Conservation (phyloP, 1,284 basidiomycete genomes). For the Ceratobasidium sp. region DNA sequence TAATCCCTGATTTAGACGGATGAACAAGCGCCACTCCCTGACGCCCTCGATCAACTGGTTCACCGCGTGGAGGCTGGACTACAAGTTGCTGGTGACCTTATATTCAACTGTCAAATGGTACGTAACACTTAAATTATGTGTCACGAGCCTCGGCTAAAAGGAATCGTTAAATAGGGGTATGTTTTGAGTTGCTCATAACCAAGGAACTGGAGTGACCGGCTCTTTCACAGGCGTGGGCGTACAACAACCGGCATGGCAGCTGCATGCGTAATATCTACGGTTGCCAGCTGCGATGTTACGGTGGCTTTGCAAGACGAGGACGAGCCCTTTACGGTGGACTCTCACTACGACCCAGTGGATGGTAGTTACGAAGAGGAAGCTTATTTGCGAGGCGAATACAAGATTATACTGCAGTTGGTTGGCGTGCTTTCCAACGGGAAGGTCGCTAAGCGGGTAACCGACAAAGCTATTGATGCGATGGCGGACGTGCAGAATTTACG, state of each 20-base stretch:
- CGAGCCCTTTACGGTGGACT: conserved; percentile 51
- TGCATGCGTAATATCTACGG: conserved; percentile 84
- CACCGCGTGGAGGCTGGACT: conserved; percentile 73
- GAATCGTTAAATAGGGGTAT: conserved; percentile 15
- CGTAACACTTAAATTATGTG: conserved; percentile 51
- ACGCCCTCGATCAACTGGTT: conserved; percentile 78
- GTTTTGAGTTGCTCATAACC: neutral
- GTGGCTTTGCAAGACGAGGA: conserved; percentile 51
- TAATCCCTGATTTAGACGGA: conserved; percentile 69
- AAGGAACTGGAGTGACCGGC: neutral
- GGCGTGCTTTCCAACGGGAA: conserved; percentile 88
- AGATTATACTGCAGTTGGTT: conserved; percentile 92
- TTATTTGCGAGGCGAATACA: conserved; percentile 92
- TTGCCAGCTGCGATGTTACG: conserved; percentile 64
- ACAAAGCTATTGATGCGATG: conserved; percentile 88
- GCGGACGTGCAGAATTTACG: conserved; percentile 91
- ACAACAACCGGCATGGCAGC: conserved; percentile 93
- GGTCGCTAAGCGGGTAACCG: conserved; percentile 90
- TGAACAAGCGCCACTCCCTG: conserved; percentile 92
- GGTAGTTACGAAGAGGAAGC: conserved; percentile 84
- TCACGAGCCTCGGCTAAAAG: neutral
- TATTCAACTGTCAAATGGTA: conserved; percentile 88
- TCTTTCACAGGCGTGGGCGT: conserved; percentile 56
- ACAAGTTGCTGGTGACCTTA: conserved; percentile 69
- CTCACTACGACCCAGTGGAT: conserved; percentile 70